These are phyloP conservation scores for Bruguiera hainesii DNA, from an alignment of 441 rosid genomes.

Conservation along the genomic window DNA sequence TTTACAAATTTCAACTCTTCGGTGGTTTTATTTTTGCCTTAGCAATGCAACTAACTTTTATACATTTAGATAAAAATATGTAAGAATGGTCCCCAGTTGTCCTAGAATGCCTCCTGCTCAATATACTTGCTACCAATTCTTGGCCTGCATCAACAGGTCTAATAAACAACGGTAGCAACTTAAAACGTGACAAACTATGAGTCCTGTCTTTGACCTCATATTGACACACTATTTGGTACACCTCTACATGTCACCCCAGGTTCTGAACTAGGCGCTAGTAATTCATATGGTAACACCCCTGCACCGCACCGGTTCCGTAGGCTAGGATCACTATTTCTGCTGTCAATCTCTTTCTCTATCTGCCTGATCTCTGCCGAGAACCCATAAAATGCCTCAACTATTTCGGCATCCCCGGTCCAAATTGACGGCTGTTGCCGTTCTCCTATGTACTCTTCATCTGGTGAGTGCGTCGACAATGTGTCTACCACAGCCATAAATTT, in stretches of 20 bases:
- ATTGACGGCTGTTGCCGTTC: constrained; percentile 77
- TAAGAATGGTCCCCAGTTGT: not conserved
- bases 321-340: constrained; percentile 57
- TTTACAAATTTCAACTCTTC: not conserved
- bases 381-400: constrained; percentile 65
- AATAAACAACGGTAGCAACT: not conserved
- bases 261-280: constrained; percentile 79
- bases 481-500: constrained; percentile 97
- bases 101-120: not conserved
- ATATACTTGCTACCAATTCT: not conserved
- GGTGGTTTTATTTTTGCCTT: no score
- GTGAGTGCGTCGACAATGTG: constrained; percentile 85
- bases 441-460: constrained; percentile 91
- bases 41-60: not conserved
- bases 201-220: constrained; percentile 30
- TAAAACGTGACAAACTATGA: not conserved
- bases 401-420: constrained; percentile 77
- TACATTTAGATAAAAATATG: constrained; percentile 17
- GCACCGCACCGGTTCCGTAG: constrained; percentile 88
- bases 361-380: constrained; percentile 64
- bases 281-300: constrained; percentile 88
- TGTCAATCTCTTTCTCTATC: constrained; percentile 83
- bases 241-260: constrained; percentile 99
- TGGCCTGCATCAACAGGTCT: not conserved
- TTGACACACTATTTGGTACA: constrained; percentile 90